These are phyloP conservation scores for Exophiala xenobiotica DNA, from an alignment of 2,329 filamentous ascomycete species.

Conservation along the genomic window DNA sequence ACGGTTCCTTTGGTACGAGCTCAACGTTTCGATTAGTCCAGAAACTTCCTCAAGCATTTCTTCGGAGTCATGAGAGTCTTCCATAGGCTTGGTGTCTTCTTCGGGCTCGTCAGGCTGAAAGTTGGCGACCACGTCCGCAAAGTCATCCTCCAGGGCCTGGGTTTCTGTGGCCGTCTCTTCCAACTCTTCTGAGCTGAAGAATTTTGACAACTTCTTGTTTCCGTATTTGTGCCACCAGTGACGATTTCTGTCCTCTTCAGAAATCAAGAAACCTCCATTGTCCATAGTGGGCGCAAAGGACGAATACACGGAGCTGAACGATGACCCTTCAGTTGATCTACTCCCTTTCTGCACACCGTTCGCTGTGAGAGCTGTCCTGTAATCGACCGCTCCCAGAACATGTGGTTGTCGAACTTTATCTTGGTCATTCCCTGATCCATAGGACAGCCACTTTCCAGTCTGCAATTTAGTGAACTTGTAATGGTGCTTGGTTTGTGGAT, in stretches of 20 bases:
- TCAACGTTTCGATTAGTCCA: constrained; percentile 60
- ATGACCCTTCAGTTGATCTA: constrained; percentile 22
- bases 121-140: constrained; percentile 45
- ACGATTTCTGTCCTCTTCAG: constrained; percentile 42
- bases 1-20: constrained; percentile 62
- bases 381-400: constrained; percentile 6
- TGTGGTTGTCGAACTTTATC: constrained; percentile 6
- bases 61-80: constrained; percentile 48
- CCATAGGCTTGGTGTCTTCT: constrained; percentile 30
- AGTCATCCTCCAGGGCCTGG: constrained; percentile 36
- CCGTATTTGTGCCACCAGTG: constrained; percentile 50
- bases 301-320: constrained; percentile 47
- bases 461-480: constrained; percentile 43
- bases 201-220: constrained; percentile 35
- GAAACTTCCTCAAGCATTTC: constrained; percentile 58
- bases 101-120: constrained; percentile 40
- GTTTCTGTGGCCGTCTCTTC: constrained; percentile 27
- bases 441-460: constrained; percentile 45
- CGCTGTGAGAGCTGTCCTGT: constrained; percentile 11
- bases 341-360: constrained; percentile 13
- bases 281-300: constrained; percentile 51
- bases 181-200: constrained; percentile 12
- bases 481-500: constrained; percentile 40
- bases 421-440: constrained; percentile 33
- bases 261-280: constrained; percentile 42